Evolutionary conservation across 768 basidiomycete species (phyloP).

Genomic region (Kwoniella sp.): DNA sequence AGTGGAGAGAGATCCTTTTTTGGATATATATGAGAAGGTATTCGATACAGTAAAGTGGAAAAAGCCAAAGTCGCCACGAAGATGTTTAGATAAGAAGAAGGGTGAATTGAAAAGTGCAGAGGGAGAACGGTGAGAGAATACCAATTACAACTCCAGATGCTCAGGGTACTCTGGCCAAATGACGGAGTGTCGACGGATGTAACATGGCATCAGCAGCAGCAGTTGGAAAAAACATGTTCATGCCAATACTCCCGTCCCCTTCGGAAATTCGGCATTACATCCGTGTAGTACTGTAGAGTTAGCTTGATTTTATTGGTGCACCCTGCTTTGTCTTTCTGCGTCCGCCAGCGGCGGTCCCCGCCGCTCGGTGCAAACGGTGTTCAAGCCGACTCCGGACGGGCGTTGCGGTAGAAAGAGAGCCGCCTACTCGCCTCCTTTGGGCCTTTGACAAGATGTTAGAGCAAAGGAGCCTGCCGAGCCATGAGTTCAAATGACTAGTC

Average conservation of each 20-base stretch:
- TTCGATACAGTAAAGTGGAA: not conserved
- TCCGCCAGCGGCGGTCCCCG: not conserved
- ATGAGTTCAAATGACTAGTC: too few relatives aligned
- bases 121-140: not conserved
- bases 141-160: not conserved
- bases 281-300: not conserved
- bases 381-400: too few relatives aligned
- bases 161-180: not conserved
- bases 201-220: not conserved
- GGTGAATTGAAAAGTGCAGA: not conserved
- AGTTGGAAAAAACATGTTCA: not conserved
- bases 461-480: too few relatives aligned
- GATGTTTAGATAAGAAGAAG: not conserved
- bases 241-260: not conserved
- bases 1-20: not conserved
- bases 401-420: too few relatives aligned
- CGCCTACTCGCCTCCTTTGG: too few relatives aligned
- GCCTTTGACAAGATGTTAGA: too few relatives aligned
- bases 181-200: constrained; percentile 3
- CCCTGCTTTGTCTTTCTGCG: too few relatives aligned
- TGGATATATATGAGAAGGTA: not conserved
- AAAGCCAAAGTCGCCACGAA: not conserved
- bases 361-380: not conserved
- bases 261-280: constrained; percentile 1
- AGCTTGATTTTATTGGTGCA: not conserved